phyloP scores from a whole-genome alignment of 148 eudicot species.

The Beta vulgaris region DNA sequence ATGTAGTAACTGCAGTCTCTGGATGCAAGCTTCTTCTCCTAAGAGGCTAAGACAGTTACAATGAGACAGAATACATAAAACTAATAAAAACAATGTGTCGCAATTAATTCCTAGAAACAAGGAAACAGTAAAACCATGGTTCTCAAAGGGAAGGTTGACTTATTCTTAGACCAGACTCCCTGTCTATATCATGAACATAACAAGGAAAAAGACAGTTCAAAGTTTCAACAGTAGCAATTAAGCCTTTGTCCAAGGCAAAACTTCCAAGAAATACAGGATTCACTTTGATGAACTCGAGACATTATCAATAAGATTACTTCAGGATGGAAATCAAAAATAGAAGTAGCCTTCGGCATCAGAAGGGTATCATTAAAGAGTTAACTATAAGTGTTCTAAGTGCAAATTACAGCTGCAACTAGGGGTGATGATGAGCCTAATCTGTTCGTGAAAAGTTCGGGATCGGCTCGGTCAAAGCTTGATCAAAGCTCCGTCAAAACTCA shows the following conservation, averaged over 20 bases:
- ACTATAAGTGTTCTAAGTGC: no score
- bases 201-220: not conserved
- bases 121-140: not conserved
- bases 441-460: no score
- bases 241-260: not conserved
- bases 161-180: not conserved
- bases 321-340: not conserved
- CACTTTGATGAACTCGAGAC: not conserved
- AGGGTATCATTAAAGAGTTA: no score
- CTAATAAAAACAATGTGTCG: not conserved
- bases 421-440: no score
- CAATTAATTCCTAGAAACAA: not conserved
- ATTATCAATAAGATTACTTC: not conserved
- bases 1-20: not conserved
- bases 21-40: not conserved
- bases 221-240: not conserved
- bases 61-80: not conserved
- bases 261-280: not conserved
- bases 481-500: no score
- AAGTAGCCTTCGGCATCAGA: no score
- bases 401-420: no score
- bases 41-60: not conserved
- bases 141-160: not conserved
- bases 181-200: not conserved
- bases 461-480: no score